Evolutionary conservation across 1,284 basidiomycete genomes (phyloP).

Genomic region (Cryptococcus deneoformans): DNA sequence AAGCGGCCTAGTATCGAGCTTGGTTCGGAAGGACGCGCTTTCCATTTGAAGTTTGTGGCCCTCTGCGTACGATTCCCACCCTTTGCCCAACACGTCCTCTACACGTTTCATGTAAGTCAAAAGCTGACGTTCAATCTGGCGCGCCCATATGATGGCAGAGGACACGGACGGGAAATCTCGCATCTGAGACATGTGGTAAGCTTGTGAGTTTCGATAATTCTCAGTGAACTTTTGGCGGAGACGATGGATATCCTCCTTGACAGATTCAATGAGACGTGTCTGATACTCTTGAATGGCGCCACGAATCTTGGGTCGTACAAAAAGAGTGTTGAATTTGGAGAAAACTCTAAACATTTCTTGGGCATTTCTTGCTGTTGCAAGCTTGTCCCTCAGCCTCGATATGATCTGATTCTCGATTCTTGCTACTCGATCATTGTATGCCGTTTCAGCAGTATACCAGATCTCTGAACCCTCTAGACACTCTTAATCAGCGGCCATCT

Average conservation of each 20-base stretch:
- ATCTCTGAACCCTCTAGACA: constrained; percentile 81
- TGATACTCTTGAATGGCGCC: constrained; percentile 99
- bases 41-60: constrained; percentile 95
- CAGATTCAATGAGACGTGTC: constrained; percentile 93
- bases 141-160: constrained; percentile 97
- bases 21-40: constrained; percentile 86
- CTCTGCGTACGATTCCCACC: constrained; percentile 99
- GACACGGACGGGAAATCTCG: constrained; percentile 96
- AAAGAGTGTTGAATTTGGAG: constrained; percentile 96
- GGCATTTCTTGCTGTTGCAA: constrained; percentile 95
- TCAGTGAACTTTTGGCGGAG: constrained; percentile 97
- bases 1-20: constrained; percentile 89
- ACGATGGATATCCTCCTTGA: constrained; percentile 95
- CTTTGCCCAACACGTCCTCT: constrained; percentile 96
- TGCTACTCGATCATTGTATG: constrained; percentile 96
- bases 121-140: constrained; percentile 96
- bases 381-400: constrained; percentile 80
- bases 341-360: constrained; percentile 99
- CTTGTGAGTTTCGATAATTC: constrained; percentile 91
- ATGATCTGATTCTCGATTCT: constrained; percentile 99
- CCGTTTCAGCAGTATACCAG: constrained; percentile 94
- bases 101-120: constrained; percentile 99
- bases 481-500: too few relatives aligned
- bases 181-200: constrained; percentile 97
- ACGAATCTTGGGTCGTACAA: constrained; percentile 97